These are phyloP conservation scores for Triticum dicoccoides DNA, from an alignment of 176 grass and related monocot species.

Conservation along the genomic window DNA sequence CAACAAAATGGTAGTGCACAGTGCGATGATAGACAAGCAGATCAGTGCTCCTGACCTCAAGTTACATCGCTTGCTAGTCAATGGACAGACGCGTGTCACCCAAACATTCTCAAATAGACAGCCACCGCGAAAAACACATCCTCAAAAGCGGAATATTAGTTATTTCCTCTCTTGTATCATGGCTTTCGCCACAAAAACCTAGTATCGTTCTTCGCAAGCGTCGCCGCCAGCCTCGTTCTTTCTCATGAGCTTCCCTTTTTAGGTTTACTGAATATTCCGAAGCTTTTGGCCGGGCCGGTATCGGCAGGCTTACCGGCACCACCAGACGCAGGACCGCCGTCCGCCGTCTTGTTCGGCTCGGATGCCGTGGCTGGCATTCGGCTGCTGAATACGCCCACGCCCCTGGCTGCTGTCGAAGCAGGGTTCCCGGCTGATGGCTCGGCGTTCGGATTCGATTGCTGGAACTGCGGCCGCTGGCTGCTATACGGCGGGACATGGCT, in stretches of 20 bases:
- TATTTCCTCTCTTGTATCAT: no score
- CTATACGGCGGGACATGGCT: neutral
- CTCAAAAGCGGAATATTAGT: no score
- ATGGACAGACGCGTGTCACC: no score
- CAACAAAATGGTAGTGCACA: no score
- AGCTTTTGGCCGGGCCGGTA: conserved; percentile 23
- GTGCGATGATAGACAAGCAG: no score
- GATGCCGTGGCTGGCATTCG: conserved; percentile 4
- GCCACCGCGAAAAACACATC: no score
- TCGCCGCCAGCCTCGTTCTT: neutral
- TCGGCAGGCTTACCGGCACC: neutral
- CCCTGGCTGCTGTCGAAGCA: neutral
- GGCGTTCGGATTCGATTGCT: neutral
- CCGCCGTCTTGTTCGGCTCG: conserved; percentile 23
- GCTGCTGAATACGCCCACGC: conserved; percentile 39
- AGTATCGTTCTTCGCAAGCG: no score
- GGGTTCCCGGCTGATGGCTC: neutral
- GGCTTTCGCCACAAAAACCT: neutral
- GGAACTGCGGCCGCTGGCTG: conserved; percentile 20
- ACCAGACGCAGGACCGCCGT: neutral
- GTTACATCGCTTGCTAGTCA: no score
- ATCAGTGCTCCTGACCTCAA: no score
- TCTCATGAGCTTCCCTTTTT: neutral
- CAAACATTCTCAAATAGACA: no score
- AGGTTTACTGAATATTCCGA: conserved; percentile 35